Evolutionary conservation across 768 basidiomycete genomes (phyloP).

Genomic region (Paxillus involutus): DNA sequence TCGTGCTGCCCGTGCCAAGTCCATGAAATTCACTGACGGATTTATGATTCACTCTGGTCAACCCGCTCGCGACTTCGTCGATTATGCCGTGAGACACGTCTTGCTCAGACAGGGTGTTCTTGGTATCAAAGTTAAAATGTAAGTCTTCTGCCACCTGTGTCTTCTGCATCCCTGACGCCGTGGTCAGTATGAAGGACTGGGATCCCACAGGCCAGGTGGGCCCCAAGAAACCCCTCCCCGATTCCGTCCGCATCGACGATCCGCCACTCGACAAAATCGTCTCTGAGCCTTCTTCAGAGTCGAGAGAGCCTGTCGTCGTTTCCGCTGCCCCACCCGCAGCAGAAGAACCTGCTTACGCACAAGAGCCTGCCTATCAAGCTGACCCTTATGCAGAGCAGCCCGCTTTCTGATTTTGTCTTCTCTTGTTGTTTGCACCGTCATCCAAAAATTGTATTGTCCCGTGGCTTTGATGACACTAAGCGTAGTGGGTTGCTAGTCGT

Average conservation of each 20-base stretch:
- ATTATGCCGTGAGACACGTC: conserved; percentile 97
- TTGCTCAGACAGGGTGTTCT: conserved; percentile 98
- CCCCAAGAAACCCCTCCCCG: conserved; percentile 92
- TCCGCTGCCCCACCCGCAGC: conserved; percentile 48
- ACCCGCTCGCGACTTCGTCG: conserved; percentile 94
- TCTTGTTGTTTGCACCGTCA: conserved; percentile 16
- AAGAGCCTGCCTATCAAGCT: conserved; percentile 36
- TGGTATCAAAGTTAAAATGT: conserved; percentile 99
- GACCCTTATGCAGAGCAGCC: conserved; percentile 50
- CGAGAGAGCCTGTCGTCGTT: conserved; percentile 63
- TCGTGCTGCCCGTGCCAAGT: conserved; percentile 98
- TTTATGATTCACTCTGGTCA: conserved; percentile 99
- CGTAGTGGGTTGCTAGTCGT: too few relatives aligned
- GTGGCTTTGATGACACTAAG: background rate
- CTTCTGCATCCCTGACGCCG: conserved; percentile 9
- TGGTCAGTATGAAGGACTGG: conserved; percentile 87
- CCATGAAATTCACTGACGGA: conserved; percentile 99
- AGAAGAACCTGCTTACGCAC: conserved; percentile 47
- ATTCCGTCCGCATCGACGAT: conserved; percentile 87
- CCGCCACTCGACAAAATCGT: conserved; percentile 90
- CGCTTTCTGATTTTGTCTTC: conserved; percentile 50
- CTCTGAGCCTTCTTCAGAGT: conserved; percentile 87
- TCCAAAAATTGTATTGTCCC: conserved; percentile 12
- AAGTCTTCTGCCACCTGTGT: conserved; percentile 23
- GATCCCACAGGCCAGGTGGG: conserved; percentile 91